Evolutionary conservation across 352 stramenopile genomes (phyloP).

Genomic region (Globisporangium ultimum): DNA sequence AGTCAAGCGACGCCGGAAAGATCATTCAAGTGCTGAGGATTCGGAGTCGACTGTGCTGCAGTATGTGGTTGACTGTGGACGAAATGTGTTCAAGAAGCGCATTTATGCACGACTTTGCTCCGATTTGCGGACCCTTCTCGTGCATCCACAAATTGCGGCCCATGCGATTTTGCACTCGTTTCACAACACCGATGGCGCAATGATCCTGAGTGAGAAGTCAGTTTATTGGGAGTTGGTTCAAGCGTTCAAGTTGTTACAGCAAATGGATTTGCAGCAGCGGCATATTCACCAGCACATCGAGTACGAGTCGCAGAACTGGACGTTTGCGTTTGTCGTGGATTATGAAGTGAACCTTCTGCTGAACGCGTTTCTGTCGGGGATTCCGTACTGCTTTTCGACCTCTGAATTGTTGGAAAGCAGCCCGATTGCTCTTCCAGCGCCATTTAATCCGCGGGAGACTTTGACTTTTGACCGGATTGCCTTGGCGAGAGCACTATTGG

Average conservation of each 20-base stretch:
- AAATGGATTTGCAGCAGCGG: slow-evolving; percentile 79
- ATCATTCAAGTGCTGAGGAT: neutral
- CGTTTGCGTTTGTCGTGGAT: slow-evolving; percentile 76
- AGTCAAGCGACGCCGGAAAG: slow-evolving; percentile 21
- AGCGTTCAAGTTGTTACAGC: slow-evolving; percentile 59
- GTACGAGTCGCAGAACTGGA: slow-evolving; percentile 84
- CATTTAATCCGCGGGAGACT: slow-evolving; percentile 26
- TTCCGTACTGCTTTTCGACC: slow-evolving; percentile 50
- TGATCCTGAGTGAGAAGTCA: slow-evolving; percentile 27
- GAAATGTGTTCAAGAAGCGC: slow-evolving; percentile 74
- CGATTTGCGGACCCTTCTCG: slow-evolving; percentile 70
- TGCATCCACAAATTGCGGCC: slow-evolving; percentile 59
- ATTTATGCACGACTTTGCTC: slow-evolving; percentile 80
- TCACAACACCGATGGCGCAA: slow-evolving; percentile 24
- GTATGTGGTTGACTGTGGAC: slow-evolving; percentile 51
- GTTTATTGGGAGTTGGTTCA: slow-evolving; percentile 60
- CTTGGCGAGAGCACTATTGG: slow-evolving; percentile 43
- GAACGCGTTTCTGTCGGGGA: slow-evolving; percentile 53
- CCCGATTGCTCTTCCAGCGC: slow-evolving; percentile 21
- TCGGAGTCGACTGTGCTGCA: slow-evolving; percentile 7
- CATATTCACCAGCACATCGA: slow-evolving; percentile 72
- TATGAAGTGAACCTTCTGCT: slow-evolving; percentile 82
- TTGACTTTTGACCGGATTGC: slow-evolving; percentile 27
- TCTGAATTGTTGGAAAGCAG: slow-evolving; percentile 11
- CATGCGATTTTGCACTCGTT: slow-evolving; percentile 66